Percentiles rank a stretch among this genome's conserved stretches.
These are phyloP conservation scores for Lactarius hatsudake DNA, from an alignment of 768 basidiomycete species.

Conservation along the genomic window DNA sequence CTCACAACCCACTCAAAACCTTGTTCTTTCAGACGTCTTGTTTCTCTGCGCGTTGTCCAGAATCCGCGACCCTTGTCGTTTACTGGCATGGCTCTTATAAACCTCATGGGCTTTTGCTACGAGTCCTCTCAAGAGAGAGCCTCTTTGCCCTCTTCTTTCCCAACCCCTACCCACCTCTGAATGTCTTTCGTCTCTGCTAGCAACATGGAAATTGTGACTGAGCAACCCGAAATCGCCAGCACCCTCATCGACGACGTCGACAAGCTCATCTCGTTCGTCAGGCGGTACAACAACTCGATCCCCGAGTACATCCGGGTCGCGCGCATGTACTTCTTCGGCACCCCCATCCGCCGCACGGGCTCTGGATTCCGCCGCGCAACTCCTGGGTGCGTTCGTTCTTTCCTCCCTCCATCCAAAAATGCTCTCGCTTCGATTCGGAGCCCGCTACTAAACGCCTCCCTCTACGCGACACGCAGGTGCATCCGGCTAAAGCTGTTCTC, in stretches of 20 bases:
- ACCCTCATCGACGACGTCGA: slow-evolving; percentile 2
- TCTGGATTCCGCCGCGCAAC: not conserved
- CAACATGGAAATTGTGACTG: not conserved
- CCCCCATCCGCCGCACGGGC: slow-evolving; percentile 22
- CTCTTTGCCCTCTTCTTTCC: not conserved
- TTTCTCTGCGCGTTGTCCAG: not conserved
- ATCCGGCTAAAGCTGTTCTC: slow-evolving; percentile 24
- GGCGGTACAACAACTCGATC: slow-evolving; percentile 9
- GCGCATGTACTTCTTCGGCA: slow-evolving; percentile 24
- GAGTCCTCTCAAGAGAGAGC: not conserved
- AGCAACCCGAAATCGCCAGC: slow-evolving; percentile 2
- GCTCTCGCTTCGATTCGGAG: not conserved
- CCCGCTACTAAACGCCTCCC: not conserved
- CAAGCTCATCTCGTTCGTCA: slow-evolving; percentile 15
- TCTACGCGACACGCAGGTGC: slow-evolving; percentile 11
- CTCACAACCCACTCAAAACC: not conserved
- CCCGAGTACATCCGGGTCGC: slow-evolving; percentile 19
- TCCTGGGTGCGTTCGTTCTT: slow-evolving; percentile 18
- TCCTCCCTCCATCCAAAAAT: not conserved
- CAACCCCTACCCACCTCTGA: not conserved
- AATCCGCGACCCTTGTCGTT: not conserved
- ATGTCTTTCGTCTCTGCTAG: slow-evolving; percentile 1
- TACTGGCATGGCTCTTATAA: slow-evolving; percentile 7
- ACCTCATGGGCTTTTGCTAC: not conserved
- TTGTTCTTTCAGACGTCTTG: slow-evolving; percentile 10